Evolutionary conservation across 177 flowering plant species (phyloP), one percentile per base, ranked within the genome.

Genomic region (Vitis hybrid): DNA sequence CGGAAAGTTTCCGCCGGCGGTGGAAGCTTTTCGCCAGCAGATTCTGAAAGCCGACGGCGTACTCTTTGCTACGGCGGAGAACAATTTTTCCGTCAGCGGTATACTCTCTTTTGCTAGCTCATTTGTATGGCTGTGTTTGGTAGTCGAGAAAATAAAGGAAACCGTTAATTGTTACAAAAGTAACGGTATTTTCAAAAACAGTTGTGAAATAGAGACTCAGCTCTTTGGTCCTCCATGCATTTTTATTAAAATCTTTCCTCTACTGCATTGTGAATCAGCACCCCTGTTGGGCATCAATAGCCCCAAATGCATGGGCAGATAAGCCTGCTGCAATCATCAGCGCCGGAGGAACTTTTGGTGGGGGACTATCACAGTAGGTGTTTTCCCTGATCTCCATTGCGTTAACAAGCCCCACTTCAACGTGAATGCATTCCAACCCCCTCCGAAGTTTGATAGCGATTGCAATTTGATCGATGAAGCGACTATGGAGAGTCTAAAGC

Each of bases 51-150:
- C 94, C 19, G 98, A 94, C 62, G 69, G 87, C 71, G 3, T 86
- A 51, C 87, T 94, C 66, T 94, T 94, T 64, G 97, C 94, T 62
- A 88, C 95, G 0, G 97, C 98, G 0, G 98, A 92, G 76, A 92
- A 92, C 75, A 91, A 92, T 63, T 94, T 85, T 86, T 94, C 97
- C 34, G 77, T 94, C 71, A 62, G 94, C 18, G 87, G 98, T 88
- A 81, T 51, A 7, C 9, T 26, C 11, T 17, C 10, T 39, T 6
- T 19, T 13, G 12, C 3, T 11, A 9, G 3, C 51, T 56, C 21
- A 63, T 56, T 17, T 17, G 9, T 14, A 13, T 56, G 7, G 18
- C 9, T 13, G 19, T 8, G n/a, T 17, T 56, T 14, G 17, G 1
- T 26, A 26, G 4, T 26, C 30, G 30, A 26, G 30, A 26, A 26